phyloP scores from a whole-genome alignment of 495 filamentous ascomycete genomes.

The Neurospora africana region DNA sequence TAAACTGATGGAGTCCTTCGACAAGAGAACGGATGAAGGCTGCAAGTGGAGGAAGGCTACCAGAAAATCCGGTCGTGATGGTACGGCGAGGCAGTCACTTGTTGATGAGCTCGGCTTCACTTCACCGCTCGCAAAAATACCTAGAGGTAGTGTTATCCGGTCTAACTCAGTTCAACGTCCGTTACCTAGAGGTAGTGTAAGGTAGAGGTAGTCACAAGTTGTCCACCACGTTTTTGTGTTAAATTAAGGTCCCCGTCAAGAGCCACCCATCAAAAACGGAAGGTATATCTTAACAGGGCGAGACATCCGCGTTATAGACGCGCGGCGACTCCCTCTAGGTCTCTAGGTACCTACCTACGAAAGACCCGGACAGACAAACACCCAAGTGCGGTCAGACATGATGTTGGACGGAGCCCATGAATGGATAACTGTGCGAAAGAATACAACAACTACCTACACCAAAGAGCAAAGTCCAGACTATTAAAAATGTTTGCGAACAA shows the following conservation, averaged over 20 bases:
- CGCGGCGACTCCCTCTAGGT: not conserved
- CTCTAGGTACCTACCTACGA: too few relatives aligned
- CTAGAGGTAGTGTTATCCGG: too few relatives aligned
- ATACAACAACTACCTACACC: not conserved
- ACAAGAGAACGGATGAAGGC: not conserved
- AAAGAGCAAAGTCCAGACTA: not conserved
- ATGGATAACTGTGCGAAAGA: not conserved
- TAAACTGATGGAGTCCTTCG: not conserved
- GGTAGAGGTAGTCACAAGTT: not conserved
- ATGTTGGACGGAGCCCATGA: not conserved
- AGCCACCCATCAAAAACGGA: not conserved
- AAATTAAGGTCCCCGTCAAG: not conserved
- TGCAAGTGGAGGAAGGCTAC: not conserved
- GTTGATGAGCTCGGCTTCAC: not conserved
- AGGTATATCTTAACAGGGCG: not conserved
- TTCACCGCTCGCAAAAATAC: not conserved
- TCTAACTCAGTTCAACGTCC: not conserved
- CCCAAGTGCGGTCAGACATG: not conserved
- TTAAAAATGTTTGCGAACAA: not conserved
- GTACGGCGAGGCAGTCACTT: not conserved
- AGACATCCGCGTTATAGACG: not conserved
- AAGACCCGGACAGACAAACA: not conserved
- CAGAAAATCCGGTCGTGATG: not conserved
- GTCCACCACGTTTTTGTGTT: not conserved
- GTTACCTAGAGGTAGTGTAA: too few relatives aligned